These are phyloP conservation scores for Pseudogymnoascus sp. DNA, from an alignment of 2,329 filamentous ascomycete species.

Conservation along the genomic window DNA sequence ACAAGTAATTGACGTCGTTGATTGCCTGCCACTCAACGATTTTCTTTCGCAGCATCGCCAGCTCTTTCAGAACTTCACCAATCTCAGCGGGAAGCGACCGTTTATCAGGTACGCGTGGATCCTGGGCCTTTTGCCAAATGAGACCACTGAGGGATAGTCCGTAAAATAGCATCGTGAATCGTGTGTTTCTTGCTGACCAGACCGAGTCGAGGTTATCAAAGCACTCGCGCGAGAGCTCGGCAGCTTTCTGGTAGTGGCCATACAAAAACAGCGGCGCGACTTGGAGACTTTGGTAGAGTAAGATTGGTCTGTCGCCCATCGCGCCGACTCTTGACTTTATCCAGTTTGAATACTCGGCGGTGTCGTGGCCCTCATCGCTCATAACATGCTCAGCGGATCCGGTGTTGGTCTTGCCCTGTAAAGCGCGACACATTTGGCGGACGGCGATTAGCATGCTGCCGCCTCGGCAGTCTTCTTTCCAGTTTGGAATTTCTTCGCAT, in stretches of 20 bases:
- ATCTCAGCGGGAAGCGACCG: constrained; percentile 32
- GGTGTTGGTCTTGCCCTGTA: constrained; percentile 63
- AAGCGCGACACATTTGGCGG: constrained; percentile 56
- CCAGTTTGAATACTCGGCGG: constrained; percentile 51
- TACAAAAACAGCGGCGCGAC: constrained; percentile 54
- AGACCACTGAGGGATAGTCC: constrained; percentile 47
- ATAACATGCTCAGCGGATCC: constrained; percentile 44
- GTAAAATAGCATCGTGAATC: constrained; percentile 50
- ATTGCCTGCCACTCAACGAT: constrained; percentile 56
- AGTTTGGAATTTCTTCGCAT: constrained; percentile 65
- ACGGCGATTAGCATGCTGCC: constrained; percentile 59
- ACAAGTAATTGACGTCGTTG: constrained; percentile 61
- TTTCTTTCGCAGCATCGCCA: constrained; percentile 47
- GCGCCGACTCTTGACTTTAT: constrained; percentile 39
- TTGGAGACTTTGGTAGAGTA: constrained; percentile 61
- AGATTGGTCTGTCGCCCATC: constrained; percentile 49
- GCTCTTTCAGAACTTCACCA: constrained; percentile 41
- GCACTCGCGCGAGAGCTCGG: constrained; percentile 46
- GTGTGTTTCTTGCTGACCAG: constrained; percentile 52
- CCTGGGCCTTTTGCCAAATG: constrained; percentile 29
- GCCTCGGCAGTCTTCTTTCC: constrained; percentile 62
- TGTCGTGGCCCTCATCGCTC: constrained; percentile 58
- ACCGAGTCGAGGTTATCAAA: constrained; percentile 40
- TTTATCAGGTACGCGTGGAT: constrained; percentile 15
- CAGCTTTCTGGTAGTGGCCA: constrained; percentile 51